Evolutionary conservation across 169 alveolate genomes (phyloP), one percentile per base, ranked within the genome.

Genomic region (Ichthyophthirius multifiliis): DNA sequence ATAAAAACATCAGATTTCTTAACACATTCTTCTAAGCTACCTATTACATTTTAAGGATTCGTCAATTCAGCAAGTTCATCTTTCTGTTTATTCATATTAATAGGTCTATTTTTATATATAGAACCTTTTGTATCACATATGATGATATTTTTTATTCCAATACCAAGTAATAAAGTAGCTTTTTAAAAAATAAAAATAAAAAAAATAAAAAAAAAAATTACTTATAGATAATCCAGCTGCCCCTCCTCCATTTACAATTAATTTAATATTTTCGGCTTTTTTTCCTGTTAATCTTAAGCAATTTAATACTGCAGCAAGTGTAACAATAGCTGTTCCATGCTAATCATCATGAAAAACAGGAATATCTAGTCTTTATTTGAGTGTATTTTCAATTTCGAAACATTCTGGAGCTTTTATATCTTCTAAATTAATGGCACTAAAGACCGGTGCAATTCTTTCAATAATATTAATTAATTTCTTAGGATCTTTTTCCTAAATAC

Each of bases 311-410:
- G 87, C 95, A 13, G 95, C 92, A 1, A 83, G 34, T 31, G 76
- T 27, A n/a, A 90, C 85, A 20, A 90, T 86, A 13, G 95, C 95
- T 16, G 95, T 86, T 34, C 92, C 95, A 83, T 90, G 95, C 73
- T 90, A 74, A 75, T 90, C 95, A 48, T 86, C 92, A 65, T 90
- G 95, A 80, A 90, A 86, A 9, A 90, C 84, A 6, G 95, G 95
- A 64, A 87, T 86, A n/a, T 73, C 63, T 43, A 90, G 41, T 31
- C 48, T 41, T 37, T 75, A 48, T 37, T 65, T 55, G 10, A 83
- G 46, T 32, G 64, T 75, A 32, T 80, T 18, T 82, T 90, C 95
- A 13, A 90, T 75, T 18, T 83, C 67, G 79, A 89, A 89, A 71
- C 94, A 89, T 32, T 83, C 84, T 1, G 94, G 94, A 37, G 90